Percentiles rank a stretch among this genome's conserved stretches.
These are phyloP conservation scores for Phytophthora megakarya DNA, from an alignment of 352 stramenopile species.

Conservation along the genomic window DNA sequence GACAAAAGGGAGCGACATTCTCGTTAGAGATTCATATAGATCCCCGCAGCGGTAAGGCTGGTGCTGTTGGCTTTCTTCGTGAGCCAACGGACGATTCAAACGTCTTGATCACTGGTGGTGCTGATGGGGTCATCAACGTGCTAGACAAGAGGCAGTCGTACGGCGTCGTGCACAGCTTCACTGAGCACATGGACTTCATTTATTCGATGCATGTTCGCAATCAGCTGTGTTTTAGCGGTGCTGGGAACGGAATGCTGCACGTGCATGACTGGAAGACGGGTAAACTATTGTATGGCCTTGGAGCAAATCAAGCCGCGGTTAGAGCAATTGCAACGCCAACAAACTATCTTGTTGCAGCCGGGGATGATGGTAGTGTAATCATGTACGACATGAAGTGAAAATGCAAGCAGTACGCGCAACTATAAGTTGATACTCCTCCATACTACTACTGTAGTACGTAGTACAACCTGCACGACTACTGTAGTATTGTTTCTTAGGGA, in stretches of 20 bases:
- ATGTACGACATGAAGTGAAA: conserved; percentile 72
- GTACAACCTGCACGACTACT: no score
- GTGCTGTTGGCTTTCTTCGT: conserved; percentile 71
- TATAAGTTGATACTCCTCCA: no score
- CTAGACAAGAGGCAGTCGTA: conserved; percentile 70
- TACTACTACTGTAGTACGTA: no score
- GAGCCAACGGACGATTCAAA: conserved; percentile 53
- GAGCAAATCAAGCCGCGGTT: conserved; percentile 82
- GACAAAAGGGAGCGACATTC: conserved; percentile 39
- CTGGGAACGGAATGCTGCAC: conserved; percentile 85
- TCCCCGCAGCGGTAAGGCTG: conserved; percentile 56
- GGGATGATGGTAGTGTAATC: conserved; percentile 84
- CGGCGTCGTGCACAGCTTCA: conserved; percentile 55
- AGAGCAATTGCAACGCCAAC: conserved; percentile 62
- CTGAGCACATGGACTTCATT: conserved; percentile 88
- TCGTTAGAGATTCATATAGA: conserved; percentile 65
- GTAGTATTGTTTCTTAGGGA: no score
- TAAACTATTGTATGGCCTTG: conserved; percentile 79
- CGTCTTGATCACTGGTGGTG: conserved; percentile 68
- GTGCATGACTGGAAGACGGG: conserved; percentile 79
- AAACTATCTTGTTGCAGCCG: conserved; percentile 65
- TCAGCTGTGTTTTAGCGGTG: conserved; percentile 81
- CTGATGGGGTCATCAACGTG: conserved; percentile 80
- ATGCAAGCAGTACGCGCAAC: background rate
- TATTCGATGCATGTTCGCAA: conserved; percentile 75